Percentiles rank a stretch among this genome's conserved stretches.
These are phyloP conservation scores for Amanita phalloides DNA, from an alignment of 768 basidiomycete species.

Conservation along the genomic window DNA sequence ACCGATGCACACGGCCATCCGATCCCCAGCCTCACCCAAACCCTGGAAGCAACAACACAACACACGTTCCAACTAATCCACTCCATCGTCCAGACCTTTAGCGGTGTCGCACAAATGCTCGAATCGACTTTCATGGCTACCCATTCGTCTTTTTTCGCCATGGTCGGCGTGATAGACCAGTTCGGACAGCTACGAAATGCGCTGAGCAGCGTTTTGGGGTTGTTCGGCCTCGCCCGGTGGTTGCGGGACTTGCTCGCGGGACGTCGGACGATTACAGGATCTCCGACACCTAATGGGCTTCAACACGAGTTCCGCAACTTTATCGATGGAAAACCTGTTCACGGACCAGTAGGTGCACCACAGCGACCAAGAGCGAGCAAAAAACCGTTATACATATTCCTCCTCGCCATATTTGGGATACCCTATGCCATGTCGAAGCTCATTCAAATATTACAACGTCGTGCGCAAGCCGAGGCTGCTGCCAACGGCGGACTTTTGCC, in stretches of 20 bases:
- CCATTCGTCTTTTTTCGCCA: slow-evolving; percentile 90
- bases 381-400: slow-evolving; percentile 89
- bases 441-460: slow-evolving; percentile 63
- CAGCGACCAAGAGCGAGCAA: slow-evolving; percentile 53
- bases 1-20: slow-evolving; percentile 40
- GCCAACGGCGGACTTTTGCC: slow-evolving; percentile 22
- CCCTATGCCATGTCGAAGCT: slow-evolving; percentile 92
- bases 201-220: slow-evolving; percentile 83
- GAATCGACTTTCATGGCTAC: slow-evolving; percentile 97
- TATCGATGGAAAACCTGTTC: slow-evolving; percentile 51
- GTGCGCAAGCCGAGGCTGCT: slow-evolving; percentile 39
- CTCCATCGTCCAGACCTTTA: slow-evolving; percentile 91
- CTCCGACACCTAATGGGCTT: slow-evolving; percentile 17
- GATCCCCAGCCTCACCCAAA: slow-evolving; percentile 69
- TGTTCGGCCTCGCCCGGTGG: slow-evolving; percentile 88
- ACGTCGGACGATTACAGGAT: slow-evolving; percentile 15
- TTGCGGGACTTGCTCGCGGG: slow-evolving; percentile 55
- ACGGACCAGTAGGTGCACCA: slow-evolving; percentile 29
- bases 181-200: slow-evolving; percentile 87
- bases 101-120: slow-evolving; percentile 93
- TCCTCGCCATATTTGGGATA: slow-evolving; percentile 86
- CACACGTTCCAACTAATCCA: slow-evolving; percentile 91
- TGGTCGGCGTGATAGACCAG: slow-evolving; percentile 95
- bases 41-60: slow-evolving; percentile 82
- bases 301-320: slow-evolving; percentile 70